Percentiles rank a stretch among this genome's conserved stretches.
phyloP scores from a whole-genome alignment of 2,329 filamentous ascomycete genomes.

The Magnaporthiopsis incrustans region DNA sequence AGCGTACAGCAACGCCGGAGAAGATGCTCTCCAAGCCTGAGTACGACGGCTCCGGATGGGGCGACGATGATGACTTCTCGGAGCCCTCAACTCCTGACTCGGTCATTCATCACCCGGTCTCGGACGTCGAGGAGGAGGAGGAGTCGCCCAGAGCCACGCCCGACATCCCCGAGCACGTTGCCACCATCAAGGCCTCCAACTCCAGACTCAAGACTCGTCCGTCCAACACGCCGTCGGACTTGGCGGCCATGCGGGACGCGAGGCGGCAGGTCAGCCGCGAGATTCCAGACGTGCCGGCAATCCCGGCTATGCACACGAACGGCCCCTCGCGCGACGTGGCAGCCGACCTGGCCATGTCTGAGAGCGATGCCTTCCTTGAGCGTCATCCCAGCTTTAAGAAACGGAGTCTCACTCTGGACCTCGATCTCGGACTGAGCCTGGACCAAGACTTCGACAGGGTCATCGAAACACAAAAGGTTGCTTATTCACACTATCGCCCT shows the following conservation, averaged over 20 bases:
- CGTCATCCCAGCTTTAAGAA: slow-evolving; percentile 70
- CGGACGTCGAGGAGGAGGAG: slow-evolving; percentile 36
- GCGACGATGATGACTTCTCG: slow-evolving; percentile 45
- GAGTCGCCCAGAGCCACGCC: slow-evolving; percentile 38
- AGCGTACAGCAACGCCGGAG: slow-evolving; percentile 42
- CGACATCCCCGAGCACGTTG: slow-evolving; percentile 69
- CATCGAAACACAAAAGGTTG: slow-evolving; percentile 95
- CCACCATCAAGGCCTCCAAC: slow-evolving; percentile 83
- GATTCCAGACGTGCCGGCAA: slow-evolving; percentile 49
- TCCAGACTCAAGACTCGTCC: slow-evolving; percentile 83
- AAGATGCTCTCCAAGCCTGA: slow-evolving; percentile 47
- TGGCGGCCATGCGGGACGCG: slow-evolving; percentile 76
- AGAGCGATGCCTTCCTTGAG: slow-evolving; percentile 39
- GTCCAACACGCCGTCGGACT: slow-evolving; percentile 79
- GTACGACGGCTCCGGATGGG: slow-evolving; percentile 57
- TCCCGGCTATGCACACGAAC: slow-evolving; percentile 52
- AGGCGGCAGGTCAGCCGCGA: slow-evolving; percentile 79
- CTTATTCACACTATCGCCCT: slow-evolving; percentile 29
- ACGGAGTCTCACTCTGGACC: slow-evolving; percentile 72
- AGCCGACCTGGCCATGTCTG: slow-evolving; percentile 18
- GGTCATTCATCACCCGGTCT: slow-evolving; percentile 71
- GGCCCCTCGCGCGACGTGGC: slow-evolving; percentile 42
- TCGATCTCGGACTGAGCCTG: slow-evolving; percentile 77
- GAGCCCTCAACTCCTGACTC: slow-evolving; percentile 76
- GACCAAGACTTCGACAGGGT: slow-evolving; percentile 92